phyloP scores from a whole-genome alignment of 116 monocot species.

The Trichopus zeylanicus region DNA sequence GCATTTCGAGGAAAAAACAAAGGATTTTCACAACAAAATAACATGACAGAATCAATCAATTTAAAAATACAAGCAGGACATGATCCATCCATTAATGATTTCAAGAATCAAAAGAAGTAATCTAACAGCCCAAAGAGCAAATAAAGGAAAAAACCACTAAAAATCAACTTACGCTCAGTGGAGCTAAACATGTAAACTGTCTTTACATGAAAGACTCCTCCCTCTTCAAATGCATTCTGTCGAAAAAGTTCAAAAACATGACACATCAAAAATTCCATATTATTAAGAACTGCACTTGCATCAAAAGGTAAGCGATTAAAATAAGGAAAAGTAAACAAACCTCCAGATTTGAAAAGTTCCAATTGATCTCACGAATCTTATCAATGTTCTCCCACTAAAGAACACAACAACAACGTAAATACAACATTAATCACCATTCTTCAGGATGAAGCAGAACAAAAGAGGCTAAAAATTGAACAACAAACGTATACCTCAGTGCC shows the following conservation, averaged over 20 bases:
- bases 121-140: too few species aligned
- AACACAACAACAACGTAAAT: not conserved
- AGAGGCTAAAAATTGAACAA: not conserved
- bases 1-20: too few species aligned
- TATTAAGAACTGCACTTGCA: not conserved
- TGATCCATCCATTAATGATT: too few species aligned
- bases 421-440: too few species aligned
- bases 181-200: slow-evolving; percentile 84
- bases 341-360: slow-evolving; percentile 92
- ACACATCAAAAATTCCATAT: not conserved
- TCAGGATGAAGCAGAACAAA: too few species aligned
- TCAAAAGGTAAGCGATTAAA: not conserved
- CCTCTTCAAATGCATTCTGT: slow-evolving; percentile 92
- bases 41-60: too few species aligned
- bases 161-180: slow-evolving; percentile 72
- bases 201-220: slow-evolving; percentile 65
- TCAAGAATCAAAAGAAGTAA: too few species aligned
- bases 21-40: too few species aligned
- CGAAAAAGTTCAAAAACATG: not conserved
- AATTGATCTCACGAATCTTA: slow-evolving; percentile 67
- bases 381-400: slow-evolving; percentile 96
- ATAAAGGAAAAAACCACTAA: slow-evolving; percentile 1
- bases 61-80: too few species aligned
- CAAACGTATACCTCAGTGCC: slow-evolving; percentile 95
- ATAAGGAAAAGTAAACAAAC: slow-evolving; percentile 12